phyloP scores from a whole-genome alignment of 805 yeast species.

The Cyberlindnera galapagoensis region DNA sequence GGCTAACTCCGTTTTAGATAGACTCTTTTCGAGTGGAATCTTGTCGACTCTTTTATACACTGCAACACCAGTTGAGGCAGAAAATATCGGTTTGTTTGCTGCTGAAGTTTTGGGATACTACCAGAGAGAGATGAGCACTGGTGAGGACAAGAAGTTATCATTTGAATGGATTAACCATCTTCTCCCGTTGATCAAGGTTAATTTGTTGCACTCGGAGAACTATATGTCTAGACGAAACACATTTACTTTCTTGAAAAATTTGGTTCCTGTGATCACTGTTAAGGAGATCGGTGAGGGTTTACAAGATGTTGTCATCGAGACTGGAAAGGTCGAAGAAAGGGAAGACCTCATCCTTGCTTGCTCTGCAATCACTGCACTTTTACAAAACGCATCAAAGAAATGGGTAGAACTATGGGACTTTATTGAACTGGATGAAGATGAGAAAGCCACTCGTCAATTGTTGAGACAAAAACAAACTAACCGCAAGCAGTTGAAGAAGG shows the following conservation, averaged over 20 bases:
- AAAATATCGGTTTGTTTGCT: conserved; percentile 72
- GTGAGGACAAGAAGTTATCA: conserved; percentile 32
- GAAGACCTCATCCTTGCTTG: conserved; percentile 79
- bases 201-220: conserved; percentile 34
- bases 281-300: conserved; percentile 58
- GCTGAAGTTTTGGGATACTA: conserved; percentile 45
- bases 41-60: conserved; percentile 58
- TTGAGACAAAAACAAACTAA: conserved; percentile 7
- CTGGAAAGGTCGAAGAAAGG: conserved; percentile 51
- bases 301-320: conserved; percentile 37
- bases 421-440: conserved; percentile 41
- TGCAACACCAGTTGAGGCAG: conserved; percentile 71
- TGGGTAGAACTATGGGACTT: conserved; percentile 55
- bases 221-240: conserved; percentile 80
- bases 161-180: conserved; percentile 50
- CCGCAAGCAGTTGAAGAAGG: conserved; percentile 10
- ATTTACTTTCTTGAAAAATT: conserved; percentile 66
- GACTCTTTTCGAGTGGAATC: conserved; percentile 41
- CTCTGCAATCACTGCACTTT: conserved; percentile 60
- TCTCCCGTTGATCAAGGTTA: conserved; percentile 24
- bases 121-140: conserved; percentile 26
- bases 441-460: conserved; percentile 23
- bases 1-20: conserved; percentile 35
- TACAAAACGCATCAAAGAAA: conserved; percentile 45
- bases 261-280: conserved; percentile 49